These are phyloP conservation scores for Apiospora arundinis DNA, from an alignment of 2,329 filamentous ascomycete species.

Conservation along the genomic window DNA sequence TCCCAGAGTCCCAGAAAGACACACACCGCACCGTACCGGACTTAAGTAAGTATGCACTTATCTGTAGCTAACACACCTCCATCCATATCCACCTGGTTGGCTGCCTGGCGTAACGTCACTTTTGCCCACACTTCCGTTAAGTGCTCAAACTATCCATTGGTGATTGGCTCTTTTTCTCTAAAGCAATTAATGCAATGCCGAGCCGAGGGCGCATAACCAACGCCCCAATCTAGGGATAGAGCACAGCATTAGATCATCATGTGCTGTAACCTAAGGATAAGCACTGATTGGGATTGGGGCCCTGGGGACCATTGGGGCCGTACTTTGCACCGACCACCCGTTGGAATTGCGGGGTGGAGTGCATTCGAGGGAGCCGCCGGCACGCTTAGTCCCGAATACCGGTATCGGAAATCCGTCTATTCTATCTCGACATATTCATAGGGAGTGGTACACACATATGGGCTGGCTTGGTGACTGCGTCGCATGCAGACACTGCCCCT, in stretches of 20 bases:
- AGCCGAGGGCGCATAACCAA: neutral
- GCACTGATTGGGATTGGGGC: no score
- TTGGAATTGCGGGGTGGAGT: conserved; percentile 7
- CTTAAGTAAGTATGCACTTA: no score
- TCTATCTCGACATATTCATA: no score
- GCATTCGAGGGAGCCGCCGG: conserved; percentile 7
- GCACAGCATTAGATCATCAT: neutral
- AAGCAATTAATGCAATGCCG: neutral
- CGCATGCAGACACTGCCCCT: no score
- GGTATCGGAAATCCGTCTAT: neutral
- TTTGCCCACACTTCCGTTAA: neutral
- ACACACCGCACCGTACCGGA: neutral
- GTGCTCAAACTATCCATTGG: neutral
- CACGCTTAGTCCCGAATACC: conserved; percentile 4
- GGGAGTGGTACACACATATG: no score
- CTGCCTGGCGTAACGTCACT: neutral
- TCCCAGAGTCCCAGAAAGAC: neutral
- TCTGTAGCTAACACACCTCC: no score
- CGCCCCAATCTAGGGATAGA: neutral
- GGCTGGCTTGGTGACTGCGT: no score
- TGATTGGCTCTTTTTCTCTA: neutral
- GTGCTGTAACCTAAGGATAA: neutral
- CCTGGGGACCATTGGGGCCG: neutral
- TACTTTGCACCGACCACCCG: neutral
- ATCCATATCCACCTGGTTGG: neutral